Evolutionary conservation across 768 basidiomycete genomes (phyloP), one percentile per base, ranked within the genome.

Genomic region (Hebeloma cylindrosporum): DNA sequence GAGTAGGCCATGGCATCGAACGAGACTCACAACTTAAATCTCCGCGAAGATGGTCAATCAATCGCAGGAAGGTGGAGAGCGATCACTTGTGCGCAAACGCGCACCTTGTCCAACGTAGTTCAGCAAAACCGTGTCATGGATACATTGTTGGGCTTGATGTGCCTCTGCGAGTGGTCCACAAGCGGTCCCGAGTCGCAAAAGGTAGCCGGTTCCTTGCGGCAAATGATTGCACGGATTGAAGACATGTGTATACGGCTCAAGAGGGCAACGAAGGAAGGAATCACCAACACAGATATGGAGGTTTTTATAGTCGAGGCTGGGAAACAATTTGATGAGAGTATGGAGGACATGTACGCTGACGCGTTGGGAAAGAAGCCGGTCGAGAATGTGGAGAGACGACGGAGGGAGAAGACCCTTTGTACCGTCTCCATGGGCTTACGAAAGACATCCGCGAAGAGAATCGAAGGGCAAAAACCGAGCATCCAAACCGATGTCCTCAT

Each of bases 151-250:
- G 35, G 39, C 30, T 34, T 58, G 14, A 33, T 60, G 8, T 31
- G 35, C 27, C 48, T 60, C 14, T 57, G 56, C 30, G 56, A 56
- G 8, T 59, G 52, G 55, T 56, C 56, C 2, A 6, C 38, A 14
- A 33, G 39, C n/a, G 45, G 44, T 35, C 26, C 45, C 7, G 22
- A 42, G 8, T 37, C 52, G 14, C 41, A 48, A 32, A 49, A 48
- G 28, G 33, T 49, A 2, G 35, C 54, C 7, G 8, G 47, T 3
- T 43, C 36, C 10, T 44, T 58, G 40, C 49, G 53, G 25, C 43
- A 55, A 22, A 40, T 53, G 45, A 22, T 58, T 17, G 32, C 41
- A 17, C 33, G 22, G 9, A 33, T 60, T 16, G 53, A 53, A 30
- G 51, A 39, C 5, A 33, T 53, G 30, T 48, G 36, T 34, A 51